Percentiles rank a stretch among this genome's conserved stretches.
phyloP scores from a whole-genome alignment of 2,329 filamentous ascomycete species.

The Trichoderma gracile region DNA sequence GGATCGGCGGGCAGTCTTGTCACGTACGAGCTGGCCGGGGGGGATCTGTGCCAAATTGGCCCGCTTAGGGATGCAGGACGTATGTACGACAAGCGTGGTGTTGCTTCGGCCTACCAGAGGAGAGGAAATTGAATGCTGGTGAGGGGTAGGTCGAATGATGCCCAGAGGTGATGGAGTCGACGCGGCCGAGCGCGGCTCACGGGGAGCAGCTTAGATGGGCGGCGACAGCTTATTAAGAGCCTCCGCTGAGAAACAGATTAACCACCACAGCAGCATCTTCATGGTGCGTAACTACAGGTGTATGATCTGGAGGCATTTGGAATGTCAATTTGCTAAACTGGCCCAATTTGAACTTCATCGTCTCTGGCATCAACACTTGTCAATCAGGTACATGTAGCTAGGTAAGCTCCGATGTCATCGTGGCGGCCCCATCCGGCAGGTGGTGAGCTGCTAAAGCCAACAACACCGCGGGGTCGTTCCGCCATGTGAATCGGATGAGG shows the following conservation, averaged over 20 bases:
- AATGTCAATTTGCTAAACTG: background rate
- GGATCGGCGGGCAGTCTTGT: background rate
- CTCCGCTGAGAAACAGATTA: no score
- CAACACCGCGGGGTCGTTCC: slow-evolving; percentile 18
- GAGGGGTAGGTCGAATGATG: slow-evolving; percentile 24
- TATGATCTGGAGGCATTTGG: background rate
- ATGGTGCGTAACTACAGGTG: background rate
- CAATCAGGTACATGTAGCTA: background rate
- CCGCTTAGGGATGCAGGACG: slow-evolving; percentile 16
- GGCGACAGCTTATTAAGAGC: no score
- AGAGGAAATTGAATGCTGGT: slow-evolving; percentile 18
- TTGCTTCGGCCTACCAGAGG: slow-evolving; percentile 24
- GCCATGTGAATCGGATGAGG: background rate
- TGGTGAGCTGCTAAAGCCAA: slow-evolving; percentile 15
- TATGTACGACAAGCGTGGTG: slow-evolving; percentile 5
- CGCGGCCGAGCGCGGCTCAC: slow-evolving; percentile 12
- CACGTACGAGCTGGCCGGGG: slow-evolving; percentile 4
- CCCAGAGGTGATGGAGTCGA: background rate
- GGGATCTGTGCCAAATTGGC: slow-evolving; percentile 3
- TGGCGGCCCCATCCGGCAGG: slow-evolving; percentile 18
- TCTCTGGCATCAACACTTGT: background rate
- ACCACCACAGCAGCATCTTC: no score
- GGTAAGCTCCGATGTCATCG: background rate
- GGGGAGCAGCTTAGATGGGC: background rate
- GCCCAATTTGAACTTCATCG: no score